These are phyloP conservation scores for Malassezia globosa DNA, from an alignment of 1,284 basidiomycete species.

Conservation along the genomic window DNA sequence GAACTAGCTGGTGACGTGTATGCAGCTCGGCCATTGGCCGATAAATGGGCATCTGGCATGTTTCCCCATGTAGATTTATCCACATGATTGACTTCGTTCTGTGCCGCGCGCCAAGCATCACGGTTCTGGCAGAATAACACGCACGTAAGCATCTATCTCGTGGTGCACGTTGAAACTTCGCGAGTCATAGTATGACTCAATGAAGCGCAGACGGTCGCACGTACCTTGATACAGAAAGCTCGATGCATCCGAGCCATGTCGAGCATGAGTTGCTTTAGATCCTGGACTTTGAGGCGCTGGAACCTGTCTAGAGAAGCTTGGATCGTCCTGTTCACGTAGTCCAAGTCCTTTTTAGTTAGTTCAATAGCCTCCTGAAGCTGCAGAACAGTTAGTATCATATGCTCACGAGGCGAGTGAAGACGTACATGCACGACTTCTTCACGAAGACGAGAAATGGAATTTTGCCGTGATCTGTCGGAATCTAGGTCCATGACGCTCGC, in stretches of 20 bases:
- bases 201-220: constrained; percentile 31
- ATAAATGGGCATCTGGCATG: constrained; percentile 8
- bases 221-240: constrained; percentile 86
- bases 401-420: no score
- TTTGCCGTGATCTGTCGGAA: constrained; percentile 85
- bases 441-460: constrained; percentile 80
- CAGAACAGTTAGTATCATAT: not conserved
- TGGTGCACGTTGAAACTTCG: no score
- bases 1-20: not conserved
- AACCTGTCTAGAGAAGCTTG: constrained; percentile 96
- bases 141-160: no score
- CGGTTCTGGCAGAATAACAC: not conserved
- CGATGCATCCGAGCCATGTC: constrained; percentile 77
- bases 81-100: not conserved
- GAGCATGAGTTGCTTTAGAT: constrained; percentile 81
- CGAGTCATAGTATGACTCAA: no score
- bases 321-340: constrained; percentile 87
- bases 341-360: constrained; percentile 55
- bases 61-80: constrained; percentile 1
- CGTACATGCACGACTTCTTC: constrained; percentile 61
- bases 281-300: constrained; percentile 94
- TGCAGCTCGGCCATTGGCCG: not conserved
- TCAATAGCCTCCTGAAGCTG: constrained; percentile 38
- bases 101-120: constrained; percentile 3
- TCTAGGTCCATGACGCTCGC: constrained; percentile 98